Conservation (phyloP, 176 grass and related monocot genomes). For the Ensete glaucum region DNA sequence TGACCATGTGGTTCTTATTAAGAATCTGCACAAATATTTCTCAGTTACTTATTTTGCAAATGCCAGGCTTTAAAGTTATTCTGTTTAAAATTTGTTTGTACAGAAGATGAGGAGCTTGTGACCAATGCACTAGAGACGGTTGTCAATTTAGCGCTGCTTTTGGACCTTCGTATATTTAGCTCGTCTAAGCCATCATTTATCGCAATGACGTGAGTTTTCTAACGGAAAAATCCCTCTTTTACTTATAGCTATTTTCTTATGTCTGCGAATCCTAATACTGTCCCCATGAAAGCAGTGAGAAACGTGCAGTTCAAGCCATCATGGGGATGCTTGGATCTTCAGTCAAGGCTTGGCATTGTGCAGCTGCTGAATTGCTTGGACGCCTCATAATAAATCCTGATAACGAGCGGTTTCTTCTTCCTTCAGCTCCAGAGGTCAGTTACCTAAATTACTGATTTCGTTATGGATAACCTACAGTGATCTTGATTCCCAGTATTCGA, state of each 20-base stretch:
- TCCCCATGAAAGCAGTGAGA: constrained; percentile 51
- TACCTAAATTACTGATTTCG: not conserved
- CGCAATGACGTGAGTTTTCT: constrained; percentile 63
- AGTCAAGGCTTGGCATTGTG: constrained; percentile 87
- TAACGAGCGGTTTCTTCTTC: constrained; percentile 87
- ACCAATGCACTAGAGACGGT: constrained; percentile 94
- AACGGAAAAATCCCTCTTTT: not conserved
- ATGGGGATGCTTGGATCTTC: constrained; percentile 94
- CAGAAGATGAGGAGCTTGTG: constrained; percentile 98
- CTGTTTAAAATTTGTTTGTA: constrained; percentile 31
- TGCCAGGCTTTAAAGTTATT: not conserved
- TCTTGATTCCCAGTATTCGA: not conserved
- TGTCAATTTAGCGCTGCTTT: constrained; percentile 94
- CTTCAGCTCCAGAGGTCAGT: constrained; percentile 51
- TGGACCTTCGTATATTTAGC: constrained; percentile 94
- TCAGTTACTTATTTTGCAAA: not conserved
- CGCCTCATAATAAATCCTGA: constrained; percentile 97
- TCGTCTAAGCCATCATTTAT: constrained; percentile 89
- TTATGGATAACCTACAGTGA: not conserved
- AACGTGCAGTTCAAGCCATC: constrained; percentile 80
- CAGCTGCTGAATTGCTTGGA: constrained; percentile 92
- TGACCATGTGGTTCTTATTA: not conserved
- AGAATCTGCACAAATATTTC: not conserved
- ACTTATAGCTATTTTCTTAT: constrained; percentile 14
- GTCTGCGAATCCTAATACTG: constrained; percentile 3